phyloP scores from a whole-genome alignment of 371 early-diverging fungal genomes.

The Parasitella parasitica region DNA sequence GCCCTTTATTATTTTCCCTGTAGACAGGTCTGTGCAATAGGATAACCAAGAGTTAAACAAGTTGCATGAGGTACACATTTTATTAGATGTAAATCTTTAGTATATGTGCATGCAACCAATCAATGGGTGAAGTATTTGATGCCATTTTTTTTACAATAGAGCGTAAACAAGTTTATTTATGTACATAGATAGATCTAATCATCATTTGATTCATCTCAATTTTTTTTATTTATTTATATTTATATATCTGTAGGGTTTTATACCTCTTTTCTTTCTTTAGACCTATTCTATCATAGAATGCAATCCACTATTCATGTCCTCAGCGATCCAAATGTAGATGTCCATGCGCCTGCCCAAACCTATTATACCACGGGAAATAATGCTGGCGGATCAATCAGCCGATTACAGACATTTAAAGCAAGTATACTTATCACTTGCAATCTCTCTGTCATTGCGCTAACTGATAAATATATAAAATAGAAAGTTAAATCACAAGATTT shows the following conservation, averaged over 20 bases:
- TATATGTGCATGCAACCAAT: no score
- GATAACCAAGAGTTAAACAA: no score
- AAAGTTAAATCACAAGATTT: conserved; percentile 3
- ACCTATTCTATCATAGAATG: neutral
- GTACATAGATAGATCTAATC: no score
- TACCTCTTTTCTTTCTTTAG: neutral
- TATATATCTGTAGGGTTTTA: neutral
- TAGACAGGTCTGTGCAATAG: no score
- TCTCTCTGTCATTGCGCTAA: no score
- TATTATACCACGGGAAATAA: conserved; percentile 53
- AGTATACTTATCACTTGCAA: neutral
- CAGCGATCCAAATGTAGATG: neutral
- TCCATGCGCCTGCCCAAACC: conserved; percentile 28
- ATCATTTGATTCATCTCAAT: no score
- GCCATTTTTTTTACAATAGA: no score
- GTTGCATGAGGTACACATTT: no score
- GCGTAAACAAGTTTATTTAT: no score
- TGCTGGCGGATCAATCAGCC: conserved; percentile 10
- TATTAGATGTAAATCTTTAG: no score
- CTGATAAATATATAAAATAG: neutral
- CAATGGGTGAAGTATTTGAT: no score
- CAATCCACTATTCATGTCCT: conserved; percentile 12
- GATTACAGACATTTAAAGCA: conserved; percentile 25
- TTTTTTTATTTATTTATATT: neutral
- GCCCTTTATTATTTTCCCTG: no score